Conservation (phyloP, 2,329 filamentous ascomycete genomes). For the Dothistroma septosporum region DNA sequence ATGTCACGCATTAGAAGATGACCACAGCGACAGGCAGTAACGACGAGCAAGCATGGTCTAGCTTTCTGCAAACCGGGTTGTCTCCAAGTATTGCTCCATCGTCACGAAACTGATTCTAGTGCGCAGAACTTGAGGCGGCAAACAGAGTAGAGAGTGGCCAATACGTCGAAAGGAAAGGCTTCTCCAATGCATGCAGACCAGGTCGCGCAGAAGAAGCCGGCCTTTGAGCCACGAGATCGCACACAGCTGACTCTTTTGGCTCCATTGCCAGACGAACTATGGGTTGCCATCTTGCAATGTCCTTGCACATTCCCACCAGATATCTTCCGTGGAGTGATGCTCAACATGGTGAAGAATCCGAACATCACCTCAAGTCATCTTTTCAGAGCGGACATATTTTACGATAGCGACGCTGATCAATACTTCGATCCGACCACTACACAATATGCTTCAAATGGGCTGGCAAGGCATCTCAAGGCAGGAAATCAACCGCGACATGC, state of each 20-base stretch:
- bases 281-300: slow-evolving; percentile 27
- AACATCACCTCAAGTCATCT: slow-evolving; percentile 76
- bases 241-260: slow-evolving; percentile 16
- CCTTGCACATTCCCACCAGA: slow-evolving; percentile 59
- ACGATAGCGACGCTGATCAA: slow-evolving; percentile 43
- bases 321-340: slow-evolving; percentile 64
- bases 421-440: slow-evolving; percentile 33
- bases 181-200: neutral
- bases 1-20: neutral
- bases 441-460: slow-evolving; percentile 4
- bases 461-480: slow-evolving; percentile 44
- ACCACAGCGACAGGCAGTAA: neutral
- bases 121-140: neutral
- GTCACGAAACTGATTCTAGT: neutral
- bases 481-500: slow-evolving; percentile 33
- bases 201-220: slow-evolving; percentile 12
- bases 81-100: too few species aligned
- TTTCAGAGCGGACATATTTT: slow-evolving; percentile 71
- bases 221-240: slow-evolving; percentile 34
- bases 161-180: neutral
- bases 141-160: neutral
- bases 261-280: slow-evolving; percentile 25
- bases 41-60: slow-evolving; percentile 1
- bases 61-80: neutral
- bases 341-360: slow-evolving; percentile 71